Conservation (phyloP, 176 grass and related monocot genomes). For the Cenchrus fungigraminus region DNA sequence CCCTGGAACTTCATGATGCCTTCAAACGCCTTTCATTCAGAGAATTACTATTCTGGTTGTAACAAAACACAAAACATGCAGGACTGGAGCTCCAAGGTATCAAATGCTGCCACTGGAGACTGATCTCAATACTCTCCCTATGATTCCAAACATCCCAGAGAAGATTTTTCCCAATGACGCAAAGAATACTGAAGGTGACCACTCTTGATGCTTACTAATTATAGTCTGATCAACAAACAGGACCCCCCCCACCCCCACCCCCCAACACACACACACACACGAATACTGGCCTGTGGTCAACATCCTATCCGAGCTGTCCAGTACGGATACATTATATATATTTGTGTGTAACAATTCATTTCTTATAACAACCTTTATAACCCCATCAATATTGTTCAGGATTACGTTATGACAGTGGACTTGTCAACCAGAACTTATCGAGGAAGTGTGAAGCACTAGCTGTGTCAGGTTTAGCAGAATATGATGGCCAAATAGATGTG, state of each 20-base stretch:
- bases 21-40: neutral
- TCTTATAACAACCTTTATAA: constrained; percentile 26
- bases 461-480: constrained; percentile 88
- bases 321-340: neutral
- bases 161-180: constrained; percentile 60
- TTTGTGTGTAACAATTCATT: constrained; percentile 24
- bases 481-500: constrained; percentile 90
- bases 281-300: constrained; percentile 11
- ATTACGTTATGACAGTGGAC: constrained; percentile 59
- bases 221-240: constrained; percentile 1
- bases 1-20: constrained; percentile 3
- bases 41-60: constrained; percentile 3
- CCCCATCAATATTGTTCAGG: constrained; percentile 54
- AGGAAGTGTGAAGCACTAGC: constrained; percentile 93
- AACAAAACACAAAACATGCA: constrained; percentile 42
- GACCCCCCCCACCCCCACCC: no score
- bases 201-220: constrained; percentile 8
- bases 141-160: constrained; percentile 71
- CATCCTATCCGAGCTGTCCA: neutral
- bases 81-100: constrained; percentile 87
- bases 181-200: constrained; percentile 81
- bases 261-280: no score
- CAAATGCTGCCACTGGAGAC: constrained; percentile 98
- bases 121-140: constrained; percentile 86
- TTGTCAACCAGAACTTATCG: constrained; percentile 88